These are phyloP conservation scores for Cutaneotrichosporon cutaneum DNA, from an alignment of 1,284 basidiomycete genomes.

Conservation along the genomic window DNA sequence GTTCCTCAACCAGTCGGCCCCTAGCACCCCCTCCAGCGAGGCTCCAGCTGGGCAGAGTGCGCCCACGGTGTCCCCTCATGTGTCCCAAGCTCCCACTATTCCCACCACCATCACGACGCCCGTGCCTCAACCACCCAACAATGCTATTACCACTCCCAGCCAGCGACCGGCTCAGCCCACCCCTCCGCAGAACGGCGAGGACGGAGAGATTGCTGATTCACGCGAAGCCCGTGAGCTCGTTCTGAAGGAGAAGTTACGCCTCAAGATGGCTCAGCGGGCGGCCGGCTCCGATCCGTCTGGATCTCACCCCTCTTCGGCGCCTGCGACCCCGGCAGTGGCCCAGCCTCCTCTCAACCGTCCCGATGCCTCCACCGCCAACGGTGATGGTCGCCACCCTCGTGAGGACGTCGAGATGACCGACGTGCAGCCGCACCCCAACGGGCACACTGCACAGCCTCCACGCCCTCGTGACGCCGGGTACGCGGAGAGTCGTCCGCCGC, in stretches of 20 bases:
- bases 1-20: slow-evolving; percentile 9
- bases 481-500: not conserved
- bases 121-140: not conserved
- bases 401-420: not conserved
- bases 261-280: slow-evolving; percentile 8
- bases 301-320: not conserved
- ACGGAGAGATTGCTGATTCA: slow-evolving; percentile 7
- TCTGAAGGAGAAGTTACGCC: slow-evolving; percentile 15
- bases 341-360: not conserved
- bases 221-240: slow-evolving; percentile 4
- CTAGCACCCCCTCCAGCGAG: not conserved
- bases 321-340: not conserved
- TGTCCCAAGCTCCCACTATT: not conserved
- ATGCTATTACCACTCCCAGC: not conserved
- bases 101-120: not conserved
- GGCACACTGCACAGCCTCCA: not conserved
- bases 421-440: not conserved
- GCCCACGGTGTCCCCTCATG: not conserved
- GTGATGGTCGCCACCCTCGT: not conserved
- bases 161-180: not conserved
- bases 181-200: slow-evolving; percentile 2
- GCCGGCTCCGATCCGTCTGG: not conserved
- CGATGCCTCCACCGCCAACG: not conserved
- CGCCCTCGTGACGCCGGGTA: not conserved
- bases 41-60: not conserved